Conservation (phyloP, 208 protist species). For the Leishmania guyanensis region DNA sequence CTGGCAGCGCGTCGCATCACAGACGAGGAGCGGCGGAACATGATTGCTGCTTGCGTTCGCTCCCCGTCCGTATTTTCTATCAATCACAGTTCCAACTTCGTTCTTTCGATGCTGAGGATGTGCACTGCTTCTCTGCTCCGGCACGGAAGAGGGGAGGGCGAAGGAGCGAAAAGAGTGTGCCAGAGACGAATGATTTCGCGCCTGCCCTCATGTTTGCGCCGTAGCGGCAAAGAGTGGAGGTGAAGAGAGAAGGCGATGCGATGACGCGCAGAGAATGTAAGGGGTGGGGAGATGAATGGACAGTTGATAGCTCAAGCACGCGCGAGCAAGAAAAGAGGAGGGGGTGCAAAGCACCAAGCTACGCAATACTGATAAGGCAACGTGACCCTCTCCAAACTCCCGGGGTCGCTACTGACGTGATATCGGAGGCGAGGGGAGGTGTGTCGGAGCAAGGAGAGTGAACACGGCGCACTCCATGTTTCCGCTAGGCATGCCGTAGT, state of each 20-base stretch:
- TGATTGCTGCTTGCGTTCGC: not conserved
- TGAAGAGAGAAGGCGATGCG: not conserved
- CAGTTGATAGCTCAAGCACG: not conserved
- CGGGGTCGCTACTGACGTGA: not conserved
- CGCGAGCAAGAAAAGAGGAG: not conserved
- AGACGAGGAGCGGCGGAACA: constrained; percentile 48
- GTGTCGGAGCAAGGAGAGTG: not conserved
- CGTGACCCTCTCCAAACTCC: not conserved
- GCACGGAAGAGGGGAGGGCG: not conserved
- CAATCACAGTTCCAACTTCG: not conserved
- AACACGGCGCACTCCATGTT: not conserved
- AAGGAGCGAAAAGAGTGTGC: not conserved
- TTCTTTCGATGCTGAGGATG: not conserved
- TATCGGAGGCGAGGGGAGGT: not conserved
- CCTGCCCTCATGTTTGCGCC: not conserved
- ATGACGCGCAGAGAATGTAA: not conserved
- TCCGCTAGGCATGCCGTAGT: not conserved
- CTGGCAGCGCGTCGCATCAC: constrained; percentile 47
- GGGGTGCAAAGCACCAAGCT: not conserved
- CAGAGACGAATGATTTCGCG: not conserved
- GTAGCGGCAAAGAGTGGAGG: not conserved
- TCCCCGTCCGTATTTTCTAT: not conserved
- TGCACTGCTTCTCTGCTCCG: not conserved
- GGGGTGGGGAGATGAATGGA: not conserved
- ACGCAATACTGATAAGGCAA: not conserved